Conservation (phyloP, 495 filamentous ascomycete genomes). For the Jackrogersella minutella region DNA sequence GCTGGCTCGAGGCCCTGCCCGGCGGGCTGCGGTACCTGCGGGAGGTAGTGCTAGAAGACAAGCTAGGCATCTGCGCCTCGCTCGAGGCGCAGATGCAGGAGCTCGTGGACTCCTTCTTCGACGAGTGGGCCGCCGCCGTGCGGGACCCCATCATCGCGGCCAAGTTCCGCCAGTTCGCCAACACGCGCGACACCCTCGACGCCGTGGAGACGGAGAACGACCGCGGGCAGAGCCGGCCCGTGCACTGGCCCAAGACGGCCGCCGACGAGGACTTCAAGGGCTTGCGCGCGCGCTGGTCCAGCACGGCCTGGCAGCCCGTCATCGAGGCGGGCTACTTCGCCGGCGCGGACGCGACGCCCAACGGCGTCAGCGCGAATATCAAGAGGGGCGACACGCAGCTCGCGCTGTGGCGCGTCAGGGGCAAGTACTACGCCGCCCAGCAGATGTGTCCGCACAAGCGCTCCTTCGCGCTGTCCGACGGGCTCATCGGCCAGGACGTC, state of each 20-base stretch:
- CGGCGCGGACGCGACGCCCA: slow-evolving; percentile 67
- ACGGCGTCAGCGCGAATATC: slow-evolving; percentile 73
- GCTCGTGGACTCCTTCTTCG: slow-evolving; percentile 88
- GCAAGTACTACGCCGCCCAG: slow-evolving; percentile 87
- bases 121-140: slow-evolving; percentile 93
- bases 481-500: slow-evolving; percentile 80
- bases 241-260: slow-evolving; percentile 82
- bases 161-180: slow-evolving; percentile 86
- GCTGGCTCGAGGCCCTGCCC: slow-evolving; percentile 89
- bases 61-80: slow-evolving; percentile 84
- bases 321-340: slow-evolving; percentile 76
- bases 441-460: slow-evolving; percentile 99
- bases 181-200: slow-evolving; percentile 77
- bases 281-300: slow-evolving; percentile 71
- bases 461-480: slow-evolving; percentile 87
- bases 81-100: slow-evolving; percentile 92
- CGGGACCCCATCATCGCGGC: slow-evolving; percentile 71
- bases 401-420: slow-evolving; percentile 86
- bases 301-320: slow-evolving; percentile 84
- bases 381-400: slow-evolving; percentile 94
- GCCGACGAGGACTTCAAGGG: slow-evolving; percentile 76
- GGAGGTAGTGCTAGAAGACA: slow-evolving; percentile 87
- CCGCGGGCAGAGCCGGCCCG: slow-evolving; percentile 77
- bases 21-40: slow-evolving; percentile 87
- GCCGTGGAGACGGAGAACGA: slow-evolving; percentile 77